Base-by-base conservation (phyloP, 2,329 filamentous ascomycete species). In the Mycocentrospora acerina region DNA sequence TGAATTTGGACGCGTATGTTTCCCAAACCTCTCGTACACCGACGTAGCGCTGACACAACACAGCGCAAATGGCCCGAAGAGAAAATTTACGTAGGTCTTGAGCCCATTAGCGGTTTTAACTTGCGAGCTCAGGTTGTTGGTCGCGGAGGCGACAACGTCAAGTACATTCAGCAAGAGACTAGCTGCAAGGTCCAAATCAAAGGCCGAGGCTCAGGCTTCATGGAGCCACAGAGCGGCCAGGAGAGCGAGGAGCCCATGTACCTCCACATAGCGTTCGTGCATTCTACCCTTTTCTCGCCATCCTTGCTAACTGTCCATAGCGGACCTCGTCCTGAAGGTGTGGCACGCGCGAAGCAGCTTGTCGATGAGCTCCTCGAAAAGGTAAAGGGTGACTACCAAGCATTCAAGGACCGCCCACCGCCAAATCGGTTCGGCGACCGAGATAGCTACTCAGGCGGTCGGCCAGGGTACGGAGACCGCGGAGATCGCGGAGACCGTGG, bases 11-110 rank as follows among this genome's bases (percentile, higher is more conserved):
- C 82, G 91, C 60, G 89, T 95, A 81, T 62, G 77, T 26, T 24
- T 13, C 24, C n/a, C n/a, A 18, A n/a, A 12, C 9, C 1, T 19
- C 5, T 22, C 5, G 12, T 13, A n/a, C 30, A 11, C 29, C 15
- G 16, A 31, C 36, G 12, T 16, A 13, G 29, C 39, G 40, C 59
- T 69, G 41, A 71, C 48, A 33, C 31, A 17, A 28, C 15, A 22
- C 53, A 95, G 89, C 89, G 90, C 54, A 98, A 97, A 88, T 98
- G 93, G 93, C 91, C 93, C 1, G 93, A 97, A 63, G 90, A 96
- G 71, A 89, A 87, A 58, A 95, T 98, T 33, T 85, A 89, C 2
- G 90, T 98, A 55, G 82, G 83, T 47, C 82, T 98, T 40, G 93
- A 97, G 55, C 88, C 91, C 0, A 82, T 97, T 36, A 88, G 85